Percentiles rank a stretch among this genome's conserved stretches.
These are phyloP conservation scores for Panellus pusillus DNA, from an alignment of 768 basidiomycete genomes.

Conservation along the genomic window DNA sequence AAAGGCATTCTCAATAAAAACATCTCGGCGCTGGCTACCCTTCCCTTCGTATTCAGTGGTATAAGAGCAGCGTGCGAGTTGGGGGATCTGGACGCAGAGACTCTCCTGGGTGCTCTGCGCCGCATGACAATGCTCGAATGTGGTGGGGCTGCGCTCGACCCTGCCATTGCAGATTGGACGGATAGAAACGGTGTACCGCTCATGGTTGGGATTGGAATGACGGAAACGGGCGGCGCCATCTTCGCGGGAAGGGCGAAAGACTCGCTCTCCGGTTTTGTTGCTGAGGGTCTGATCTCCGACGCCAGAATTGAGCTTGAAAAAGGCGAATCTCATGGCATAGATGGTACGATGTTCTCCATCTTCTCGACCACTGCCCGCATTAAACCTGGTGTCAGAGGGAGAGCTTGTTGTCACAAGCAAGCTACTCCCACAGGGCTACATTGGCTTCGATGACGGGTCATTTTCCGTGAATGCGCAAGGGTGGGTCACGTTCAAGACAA, in stretches of 20 bases:
- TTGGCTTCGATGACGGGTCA: constrained; percentile 11
- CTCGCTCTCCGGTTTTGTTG: background rate
- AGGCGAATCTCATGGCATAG: background rate
- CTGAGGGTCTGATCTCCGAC: constrained; percentile 4
- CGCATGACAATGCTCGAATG: constrained; percentile 14
- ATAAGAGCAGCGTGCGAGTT: constrained; percentile 15
- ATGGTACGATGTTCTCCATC: background rate
- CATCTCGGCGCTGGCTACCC: constrained; percentile 3
- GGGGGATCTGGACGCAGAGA: background rate
- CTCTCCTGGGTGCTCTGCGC: constrained; percentile 2
- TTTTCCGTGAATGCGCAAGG: constrained; percentile 14
- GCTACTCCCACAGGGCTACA: constrained; percentile 12
- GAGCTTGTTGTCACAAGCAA: constrained; percentile 18
- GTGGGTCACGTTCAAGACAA: constrained; percentile 14
- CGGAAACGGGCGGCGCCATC: constrained; percentile 15
- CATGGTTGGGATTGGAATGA: constrained; percentile 19
- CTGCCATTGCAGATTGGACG: constrained; percentile 5
- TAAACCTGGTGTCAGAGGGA: constrained; percentile 9
- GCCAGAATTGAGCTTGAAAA: constrained; percentile 9
- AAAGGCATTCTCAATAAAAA: constrained; percentile 6
- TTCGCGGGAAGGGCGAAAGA: constrained; percentile 11
- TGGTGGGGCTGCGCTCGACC: constrained; percentile 10
- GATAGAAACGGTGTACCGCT: constrained; percentile 2
- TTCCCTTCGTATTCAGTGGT: constrained; percentile 13
- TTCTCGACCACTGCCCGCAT: background rate